phyloP scores from a whole-genome alignment of 2,329 filamentous ascomycete species.

The Pseudocercospora macadamiae region DNA sequence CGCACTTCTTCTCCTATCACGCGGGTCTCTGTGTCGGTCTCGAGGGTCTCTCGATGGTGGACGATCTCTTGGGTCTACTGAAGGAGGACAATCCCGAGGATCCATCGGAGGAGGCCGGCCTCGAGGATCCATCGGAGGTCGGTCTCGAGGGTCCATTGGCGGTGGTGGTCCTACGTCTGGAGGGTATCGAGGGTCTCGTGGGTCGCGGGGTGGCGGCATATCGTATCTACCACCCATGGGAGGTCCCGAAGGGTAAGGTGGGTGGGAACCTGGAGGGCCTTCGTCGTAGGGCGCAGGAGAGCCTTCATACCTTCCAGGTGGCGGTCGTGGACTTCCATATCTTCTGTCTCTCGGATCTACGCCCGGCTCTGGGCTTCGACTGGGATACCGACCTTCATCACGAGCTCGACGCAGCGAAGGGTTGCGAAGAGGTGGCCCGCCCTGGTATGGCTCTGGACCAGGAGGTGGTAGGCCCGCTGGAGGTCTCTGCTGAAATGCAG shows the following conservation, averaged over 20 bases:
- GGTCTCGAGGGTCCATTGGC: conserved; percentile 10
- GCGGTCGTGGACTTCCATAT: conserved; percentile 18
- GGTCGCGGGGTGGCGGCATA: conserved; percentile 11
- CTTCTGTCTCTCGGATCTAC: conserved; percentile 9
- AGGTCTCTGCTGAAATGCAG: conserved; percentile 15
- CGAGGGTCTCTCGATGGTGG: conserved; percentile 10
- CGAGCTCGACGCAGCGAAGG: conserved; percentile 23
- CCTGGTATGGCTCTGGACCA: conserved; percentile 16
- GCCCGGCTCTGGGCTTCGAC: conserved; percentile 23
- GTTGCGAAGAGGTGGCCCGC: conserved; percentile 22
- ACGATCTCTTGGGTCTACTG: conserved; percentile 11
- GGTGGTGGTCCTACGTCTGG: conserved; percentile 9
- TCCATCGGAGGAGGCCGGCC: not conserved
- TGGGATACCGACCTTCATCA: conserved; percentile 20
- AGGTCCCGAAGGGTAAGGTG: conserved; percentile 11
- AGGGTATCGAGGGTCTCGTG: conserved; percentile 10
- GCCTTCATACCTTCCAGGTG: conserved; percentile 13
- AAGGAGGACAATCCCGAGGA: conserved; percentile 2
- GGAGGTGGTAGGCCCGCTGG: conserved; percentile 9
- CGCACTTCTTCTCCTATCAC: conserved; percentile 13
- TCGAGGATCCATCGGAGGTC: conserved; percentile 11
- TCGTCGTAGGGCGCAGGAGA: conserved; percentile 9
- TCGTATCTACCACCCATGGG: conserved; percentile 8
- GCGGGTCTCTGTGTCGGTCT: conserved; percentile 5
- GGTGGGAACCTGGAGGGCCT: conserved; percentile 4